Evolutionary conservation across 495 filamentous ascomycete species (phyloP).

Genomic region (Talaromyces wortmannii): DNA sequence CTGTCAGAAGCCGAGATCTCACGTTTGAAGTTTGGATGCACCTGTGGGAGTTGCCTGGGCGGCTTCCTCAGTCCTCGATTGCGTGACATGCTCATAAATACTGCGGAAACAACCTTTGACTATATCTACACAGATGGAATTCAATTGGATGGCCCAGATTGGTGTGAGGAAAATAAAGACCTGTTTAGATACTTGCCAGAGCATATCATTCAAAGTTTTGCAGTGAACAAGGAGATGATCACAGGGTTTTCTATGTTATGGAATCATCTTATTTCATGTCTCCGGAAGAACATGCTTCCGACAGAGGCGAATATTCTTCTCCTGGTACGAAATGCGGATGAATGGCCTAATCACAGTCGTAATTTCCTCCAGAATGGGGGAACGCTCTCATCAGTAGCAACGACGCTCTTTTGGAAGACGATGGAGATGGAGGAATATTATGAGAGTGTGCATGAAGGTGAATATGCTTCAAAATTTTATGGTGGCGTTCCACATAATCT

Average conservation of each 20-base stretch:
- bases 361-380: not conserved
- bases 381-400: not conserved
- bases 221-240: not conserved
- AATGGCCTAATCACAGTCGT: not conserved
- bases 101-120: not conserved
- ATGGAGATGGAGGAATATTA: not conserved
- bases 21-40: no score
- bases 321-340: not conserved
- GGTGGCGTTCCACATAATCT: not conserved
- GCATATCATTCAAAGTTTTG: not conserved
- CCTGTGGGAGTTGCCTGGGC: no score
- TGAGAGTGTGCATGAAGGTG: not conserved
- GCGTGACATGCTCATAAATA: not conserved
- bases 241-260: not conserved
- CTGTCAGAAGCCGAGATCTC: no score
- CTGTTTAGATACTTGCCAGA: not conserved
- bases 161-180: not conserved
- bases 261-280: not conserved
- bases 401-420: conserved; percentile 1
- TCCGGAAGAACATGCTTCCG: not conserved
- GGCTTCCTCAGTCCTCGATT: not conserved
- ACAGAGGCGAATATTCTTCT: not conserved
- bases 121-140: not conserved
- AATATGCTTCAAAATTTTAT: no score
- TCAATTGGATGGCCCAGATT: not conserved